Base-by-base conservation (phyloP, 2,329 filamentous ascomycete genomes). In the Pseudocercospora musae region DNA sequence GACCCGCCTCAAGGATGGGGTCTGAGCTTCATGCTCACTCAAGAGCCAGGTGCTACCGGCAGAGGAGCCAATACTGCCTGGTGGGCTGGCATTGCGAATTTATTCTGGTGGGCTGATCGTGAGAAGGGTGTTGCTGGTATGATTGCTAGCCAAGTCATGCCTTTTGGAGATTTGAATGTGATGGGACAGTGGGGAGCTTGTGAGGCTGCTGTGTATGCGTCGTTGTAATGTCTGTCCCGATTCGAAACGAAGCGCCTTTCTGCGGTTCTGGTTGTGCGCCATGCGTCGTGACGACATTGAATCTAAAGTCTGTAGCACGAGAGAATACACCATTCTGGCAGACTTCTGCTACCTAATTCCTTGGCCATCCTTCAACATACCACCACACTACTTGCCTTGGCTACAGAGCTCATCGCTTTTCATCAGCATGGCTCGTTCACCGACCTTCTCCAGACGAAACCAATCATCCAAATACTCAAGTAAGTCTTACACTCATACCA, bases 1-100 rank as follows among this genome's bases (percentile, higher is more conserved):
- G 76, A 82, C 63, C 80, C 80, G 20, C 82, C 86, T 0, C 86
- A 89, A 70, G 88, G 88, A 10, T 89, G 86, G 86, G 86, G 86
- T 0, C 74, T 89, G 23, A 70, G 68, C 4, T 75, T 76, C 64
- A 71, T 75, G 66, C 59, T 76, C 33, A 77, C 73, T 2, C 66
- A 69, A 23, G 73, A 74, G 55, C 69, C 74, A 4, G 74, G 74
- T 18, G 62, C 68, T 3, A 77, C 75, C 0, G 75, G 75, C 4
- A 63, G 75, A 23, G 73, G 72, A 4, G 62, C 60, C 23, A 74
- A 73, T 58, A 76, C 74, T 3, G 74, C 70, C 3, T 74, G 72
- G 68, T 77, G 75, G 62, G 62, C 62, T 1, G 62, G 74, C 1
- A 73, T 76, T 48, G 71, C 74, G 1, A 76, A 76, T 48, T 56